A percentile compares a stretch with the other conserved stretches of the same genome.
These are phyloP conservation scores for Polyporus arcularius DNA, from an alignment of 768 basidiomycete species.

Conservation along the genomic window DNA sequence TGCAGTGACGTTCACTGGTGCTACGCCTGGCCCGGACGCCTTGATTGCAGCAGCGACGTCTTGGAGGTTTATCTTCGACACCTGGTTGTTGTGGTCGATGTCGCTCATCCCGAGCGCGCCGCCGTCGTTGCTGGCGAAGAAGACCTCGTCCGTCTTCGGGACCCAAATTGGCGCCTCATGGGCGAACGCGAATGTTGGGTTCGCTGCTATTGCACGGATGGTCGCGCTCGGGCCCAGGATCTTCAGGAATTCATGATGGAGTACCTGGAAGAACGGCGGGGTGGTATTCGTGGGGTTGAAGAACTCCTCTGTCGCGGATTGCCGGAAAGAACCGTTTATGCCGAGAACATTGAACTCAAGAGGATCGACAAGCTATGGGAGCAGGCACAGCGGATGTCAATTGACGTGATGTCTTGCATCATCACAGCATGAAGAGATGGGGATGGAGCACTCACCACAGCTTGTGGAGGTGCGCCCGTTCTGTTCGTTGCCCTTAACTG, in stretches of 20 bases:
- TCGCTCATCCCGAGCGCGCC: constrained; percentile 65
- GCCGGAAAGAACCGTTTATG: constrained; percentile 39
- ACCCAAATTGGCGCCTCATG: constrained; percentile 79
- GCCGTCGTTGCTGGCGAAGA: constrained; percentile 72
- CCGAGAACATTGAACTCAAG: constrained; percentile 54
- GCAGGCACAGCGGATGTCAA: not conserved
- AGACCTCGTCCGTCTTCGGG: constrained; percentile 67
- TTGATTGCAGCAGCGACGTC: constrained; percentile 51
- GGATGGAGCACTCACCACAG: constrained; percentile 10
- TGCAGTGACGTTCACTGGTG: constrained; percentile 51
- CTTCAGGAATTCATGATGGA: constrained; percentile 53
- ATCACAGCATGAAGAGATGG: not conserved
- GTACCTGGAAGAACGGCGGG: constrained; percentile 63
- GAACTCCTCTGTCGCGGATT: constrained; percentile 33
- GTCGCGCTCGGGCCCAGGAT: constrained; percentile 60
- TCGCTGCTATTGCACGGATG: constrained; percentile 59
- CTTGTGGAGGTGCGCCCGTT: constrained; percentile 8
- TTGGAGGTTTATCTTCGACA: constrained; percentile 62
- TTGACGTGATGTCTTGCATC: no score
- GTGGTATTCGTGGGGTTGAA: constrained; percentile 63
- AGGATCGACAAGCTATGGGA: constrained; percentile 51
- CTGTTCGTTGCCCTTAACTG: not conserved
- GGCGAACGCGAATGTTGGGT: constrained; percentile 67
- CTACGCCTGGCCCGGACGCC: constrained; percentile 27
- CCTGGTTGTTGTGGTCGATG: constrained; percentile 61